Base-by-base conservation (phyloP, 345 rosid genomes). In the Raphanus sativus region DNA sequence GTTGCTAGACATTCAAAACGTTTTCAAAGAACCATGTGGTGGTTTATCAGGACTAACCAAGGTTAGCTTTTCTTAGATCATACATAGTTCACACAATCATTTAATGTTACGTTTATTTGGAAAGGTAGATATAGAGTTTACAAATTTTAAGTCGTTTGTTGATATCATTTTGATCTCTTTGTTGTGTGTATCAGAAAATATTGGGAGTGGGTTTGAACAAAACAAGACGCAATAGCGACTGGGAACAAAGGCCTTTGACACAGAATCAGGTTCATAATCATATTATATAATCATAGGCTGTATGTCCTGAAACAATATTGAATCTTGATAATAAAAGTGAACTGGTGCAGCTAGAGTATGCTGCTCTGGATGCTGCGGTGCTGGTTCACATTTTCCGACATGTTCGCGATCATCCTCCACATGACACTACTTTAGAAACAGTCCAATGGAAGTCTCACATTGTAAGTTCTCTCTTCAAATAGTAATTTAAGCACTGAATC, bases 331-430 rank as follows among this genome's bases (percentile, higher is more conserved):
- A 11, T 16, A 7, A 34, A 34, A 40, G 21, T 61, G 32, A 50
- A 28, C 2, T 28, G 30, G 7, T 76, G 83, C 94, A 95, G 94
- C 89, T 95, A 54, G 97, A 95, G 85, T 90, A 92, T 77, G 98
- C 94, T 3, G 98, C 98, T 2, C 89, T 95, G 3, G 98, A 95
- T 81, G 97, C 98, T 58, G 96, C 83, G n/a, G 96, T 92, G 70
- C 91, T 89, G 59, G 16, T 92, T 76, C 94, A 88, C 86, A 87
- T 89, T 82, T 95, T 95, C 83, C 75, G 67, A 64, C 88, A 80
- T 69, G 73, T 87, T 10, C 77, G 83, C 0, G 73, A 75, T 66
- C 85, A 81, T 40, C 78, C 89, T 77, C 85, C 78, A 80, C 75
- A 82, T 62, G 77, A 83, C 17, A 71, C 62, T 76, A 74, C 65